phyloP scores from a whole-genome alignment of 257 asterid genomes.

The Ophiorrhiza pumila region DNA sequence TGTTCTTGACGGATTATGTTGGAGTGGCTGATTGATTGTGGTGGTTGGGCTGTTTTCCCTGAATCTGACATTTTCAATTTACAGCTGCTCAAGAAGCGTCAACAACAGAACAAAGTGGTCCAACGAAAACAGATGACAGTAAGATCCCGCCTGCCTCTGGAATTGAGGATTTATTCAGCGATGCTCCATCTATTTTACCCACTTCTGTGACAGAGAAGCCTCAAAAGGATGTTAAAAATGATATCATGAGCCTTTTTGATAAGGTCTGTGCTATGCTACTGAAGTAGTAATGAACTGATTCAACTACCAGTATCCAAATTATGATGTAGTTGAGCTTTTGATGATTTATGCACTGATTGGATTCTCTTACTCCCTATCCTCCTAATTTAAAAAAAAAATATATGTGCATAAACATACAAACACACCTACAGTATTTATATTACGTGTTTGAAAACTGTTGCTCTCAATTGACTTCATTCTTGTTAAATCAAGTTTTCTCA shows the following conservation, averaged over 20 bases:
- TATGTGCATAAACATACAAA: no score
- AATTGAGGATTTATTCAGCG: slow-evolving; percentile 77
- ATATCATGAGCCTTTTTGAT: slow-evolving; percentile 95
- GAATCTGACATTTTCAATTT: slow-evolving; percentile 20
- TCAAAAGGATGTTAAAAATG: slow-evolving; percentile 73
- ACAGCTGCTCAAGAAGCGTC: slow-evolving; percentile 77
- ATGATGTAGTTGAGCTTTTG: not conserved
- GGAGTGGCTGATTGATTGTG: slow-evolving; percentile 2
- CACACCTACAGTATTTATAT: not conserved
- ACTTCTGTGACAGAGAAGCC: slow-evolving; percentile 43
- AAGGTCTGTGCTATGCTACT: slow-evolving; percentile 51
- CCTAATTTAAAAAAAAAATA: not conserved
- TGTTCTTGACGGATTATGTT: not conserved
- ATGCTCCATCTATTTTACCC: slow-evolving; percentile 60
- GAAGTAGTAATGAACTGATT: slow-evolving; percentile 6
- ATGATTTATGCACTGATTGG: not conserved
- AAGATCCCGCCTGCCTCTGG: slow-evolving; percentile 54
- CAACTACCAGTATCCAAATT: not conserved
- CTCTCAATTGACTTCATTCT: slow-evolving; percentile 4
- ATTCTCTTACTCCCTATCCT: not conserved
- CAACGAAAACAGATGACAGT: slow-evolving; percentile 35
- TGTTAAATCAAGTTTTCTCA: not conserved
- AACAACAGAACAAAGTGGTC: slow-evolving; percentile 40
- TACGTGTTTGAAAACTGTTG: not conserved
- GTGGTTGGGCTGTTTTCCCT: slow-evolving; percentile 11